Evolutionary conservation across 345 rosid genomes (phyloP).

Genomic region (Aethionema arabicum): DNA sequence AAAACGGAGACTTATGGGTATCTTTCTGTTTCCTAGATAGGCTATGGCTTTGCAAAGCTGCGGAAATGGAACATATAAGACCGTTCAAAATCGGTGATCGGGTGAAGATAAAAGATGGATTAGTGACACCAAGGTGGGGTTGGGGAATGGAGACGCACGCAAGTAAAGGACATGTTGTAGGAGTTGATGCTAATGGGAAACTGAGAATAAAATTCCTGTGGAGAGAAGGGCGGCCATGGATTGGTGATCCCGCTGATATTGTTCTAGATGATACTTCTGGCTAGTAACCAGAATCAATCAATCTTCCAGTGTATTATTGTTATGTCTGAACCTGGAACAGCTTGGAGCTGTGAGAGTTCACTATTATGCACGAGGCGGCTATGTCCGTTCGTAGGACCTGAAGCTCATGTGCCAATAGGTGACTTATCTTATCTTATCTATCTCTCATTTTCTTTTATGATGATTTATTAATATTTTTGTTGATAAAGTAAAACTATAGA

Average conservation of each 20-base stretch:
- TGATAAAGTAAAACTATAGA: slow-evolving; percentile 40
- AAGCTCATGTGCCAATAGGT: slow-evolving; percentile 34
- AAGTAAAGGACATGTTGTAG: slow-evolving; percentile 85
- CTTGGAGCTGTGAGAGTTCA: slow-evolving; percentile 22
- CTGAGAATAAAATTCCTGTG: slow-evolving; percentile 84
- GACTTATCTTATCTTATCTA: slow-evolving; percentile 18
- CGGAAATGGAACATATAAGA: slow-evolving; percentile 77
- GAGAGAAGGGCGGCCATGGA: slow-evolving; percentile 98
- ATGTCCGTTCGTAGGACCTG: slow-evolving; percentile 28
- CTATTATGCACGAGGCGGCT: slow-evolving; percentile 32
- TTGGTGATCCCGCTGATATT: slow-evolving; percentile 95
- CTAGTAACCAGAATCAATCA: background rate
- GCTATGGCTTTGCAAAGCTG: slow-evolving; percentile 91
- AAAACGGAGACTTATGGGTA: slow-evolving; percentile 75
- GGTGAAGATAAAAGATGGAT: slow-evolving; percentile 71
- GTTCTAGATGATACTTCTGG: slow-evolving; percentile 57
- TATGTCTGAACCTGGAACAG: slow-evolving; percentile 26
- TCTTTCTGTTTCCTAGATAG: slow-evolving; percentile 83
- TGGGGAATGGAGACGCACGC: slow-evolving; percentile 99
- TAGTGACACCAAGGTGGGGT: slow-evolving; percentile 88
- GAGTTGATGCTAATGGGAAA: slow-evolving; percentile 95
- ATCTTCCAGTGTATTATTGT: slow-evolving; percentile 19
- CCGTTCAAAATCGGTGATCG: slow-evolving; percentile 71
- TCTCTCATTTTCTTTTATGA: slow-evolving; percentile 19
- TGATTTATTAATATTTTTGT: slow-evolving; percentile 38